phyloP scores from a whole-genome alignment of 306 rosid genomes.

The Lotus japonicus region DNA sequence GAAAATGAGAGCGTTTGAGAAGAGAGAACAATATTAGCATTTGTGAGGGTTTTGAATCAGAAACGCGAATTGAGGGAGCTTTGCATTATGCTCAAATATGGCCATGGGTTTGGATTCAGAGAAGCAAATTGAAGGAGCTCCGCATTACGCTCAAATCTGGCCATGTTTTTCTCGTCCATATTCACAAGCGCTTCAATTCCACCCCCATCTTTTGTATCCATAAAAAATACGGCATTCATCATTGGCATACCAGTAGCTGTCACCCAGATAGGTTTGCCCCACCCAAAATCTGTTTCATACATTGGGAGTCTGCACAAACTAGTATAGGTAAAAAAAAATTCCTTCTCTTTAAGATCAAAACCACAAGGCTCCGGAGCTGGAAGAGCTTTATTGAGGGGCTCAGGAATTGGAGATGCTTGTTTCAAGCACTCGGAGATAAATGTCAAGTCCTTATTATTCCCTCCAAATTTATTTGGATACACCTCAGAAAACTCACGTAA shows the following conservation, averaged over 20 bases:
- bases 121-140: constrained; percentile 29
- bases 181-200: constrained; percentile 44
- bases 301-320: constrained; percentile 36
- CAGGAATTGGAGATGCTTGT: background rate
- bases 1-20: no score
- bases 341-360: background rate
- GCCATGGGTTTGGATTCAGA: background rate
- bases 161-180: constrained; percentile 32
- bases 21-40: no score
- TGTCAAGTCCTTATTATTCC: background rate
- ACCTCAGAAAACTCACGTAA: background rate
- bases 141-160: constrained; percentile 12
- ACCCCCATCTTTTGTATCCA: constrained; percentile 35
- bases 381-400: no score
- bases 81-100: no score
- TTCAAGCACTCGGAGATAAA: background rate
- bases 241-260: background rate
- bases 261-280: constrained; percentile 43
- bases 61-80: no score
- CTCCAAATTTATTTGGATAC: background rate
- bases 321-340: background rate
- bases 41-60: no score
- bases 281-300: constrained; percentile 39
- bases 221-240: constrained; percentile 18
- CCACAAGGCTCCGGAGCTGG: background rate